Evolutionary conservation across 2,329 filamentous ascomycete species (phyloP), one percentile per base, ranked within the genome.

Genomic region (Mycosphaerelloides madeirae): DNA sequence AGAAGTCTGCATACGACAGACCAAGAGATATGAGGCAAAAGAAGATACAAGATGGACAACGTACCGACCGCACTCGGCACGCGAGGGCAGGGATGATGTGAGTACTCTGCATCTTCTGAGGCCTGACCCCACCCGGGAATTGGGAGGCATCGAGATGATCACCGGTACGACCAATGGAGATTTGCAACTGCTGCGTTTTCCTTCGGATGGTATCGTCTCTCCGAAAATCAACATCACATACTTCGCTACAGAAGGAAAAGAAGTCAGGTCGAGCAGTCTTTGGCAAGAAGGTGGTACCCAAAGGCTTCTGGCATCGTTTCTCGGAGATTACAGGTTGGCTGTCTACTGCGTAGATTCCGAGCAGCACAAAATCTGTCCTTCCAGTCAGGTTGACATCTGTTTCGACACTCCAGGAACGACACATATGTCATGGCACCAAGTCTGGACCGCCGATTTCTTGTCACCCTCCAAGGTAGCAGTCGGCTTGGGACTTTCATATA

Each of bases 1-100:
- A 2, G 72, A 79, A 45, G 58, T 84, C 8, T 63, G 76, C 3
- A 65, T 72, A 9, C 74, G 71, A 53, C 65, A 73, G 42, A 68
- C 68, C 18, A 71, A 68, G 1, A 59, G 42, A 25, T 18, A 34
- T 16, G 40, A 25, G 13, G 45, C 35, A 22, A 64, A 44, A 11
- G 44, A 50, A 29, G 54, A 56, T 31, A 37, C 46, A 63, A 48
- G 40, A 15, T 81, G 77, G 76, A 66, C 70, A 29, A 68, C 72
- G 2, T 80, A 78, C 53, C 72, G 72, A 43, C 73, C 77, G 12
- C 62, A 74, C 5, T 66, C 73, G 6, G 67, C 72, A 34, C 61
- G 64, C 18, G 76, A 78, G 46, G 79, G 69, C 40, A 59, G 72
- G 43, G 78, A 83, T 57, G 80, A 84, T 58, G 77, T 84, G 28